phyloP scores from a whole-genome alignment of 2,329 filamentous ascomycete genomes.

The Colletotrichum viniferum region DNA sequence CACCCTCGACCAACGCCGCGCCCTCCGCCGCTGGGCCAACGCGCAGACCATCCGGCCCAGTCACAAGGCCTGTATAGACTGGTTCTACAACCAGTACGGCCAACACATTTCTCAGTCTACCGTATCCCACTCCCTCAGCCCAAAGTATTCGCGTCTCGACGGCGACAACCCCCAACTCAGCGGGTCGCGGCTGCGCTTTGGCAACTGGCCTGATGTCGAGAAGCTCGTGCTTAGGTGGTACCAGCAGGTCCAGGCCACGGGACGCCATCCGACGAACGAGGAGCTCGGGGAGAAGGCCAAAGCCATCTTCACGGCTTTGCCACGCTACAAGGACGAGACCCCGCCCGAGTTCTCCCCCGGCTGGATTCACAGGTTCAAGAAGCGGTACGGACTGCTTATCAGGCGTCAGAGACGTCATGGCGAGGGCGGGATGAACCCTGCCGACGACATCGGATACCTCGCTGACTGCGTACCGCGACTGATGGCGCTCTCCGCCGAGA shows the following conservation, averaged over 20 bases:
- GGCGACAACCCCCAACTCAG: slow-evolving; percentile 63
- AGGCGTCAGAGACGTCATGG: slow-evolving; percentile 59
- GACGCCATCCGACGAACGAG: slow-evolving; percentile 65
- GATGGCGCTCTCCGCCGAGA: slow-evolving; percentile 62
- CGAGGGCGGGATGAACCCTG: slow-evolving; percentile 49
- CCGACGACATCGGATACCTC: slow-evolving; percentile 63
- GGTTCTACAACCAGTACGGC: slow-evolving; percentile 63
- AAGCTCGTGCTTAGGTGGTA: slow-evolving; percentile 62
- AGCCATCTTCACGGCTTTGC: slow-evolving; percentile 60
- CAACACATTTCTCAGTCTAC: slow-evolving; percentile 67
- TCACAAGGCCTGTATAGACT: slow-evolving; percentile 67
- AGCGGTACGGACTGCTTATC: slow-evolving; percentile 63
- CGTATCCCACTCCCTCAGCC: slow-evolving; percentile 65
- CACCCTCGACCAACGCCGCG: slow-evolving; percentile 66
- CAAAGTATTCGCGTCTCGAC: slow-evolving; percentile 66
- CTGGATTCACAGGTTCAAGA: slow-evolving; percentile 70
- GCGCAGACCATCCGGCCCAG: slow-evolving; percentile 60
- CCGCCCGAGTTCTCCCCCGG: slow-evolving; percentile 67
- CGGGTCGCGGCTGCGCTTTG: slow-evolving; percentile 65
- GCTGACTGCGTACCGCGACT: slow-evolving; percentile 64
- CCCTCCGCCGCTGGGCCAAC: slow-evolving; percentile 64
- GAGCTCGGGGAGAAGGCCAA: slow-evolving; percentile 68
- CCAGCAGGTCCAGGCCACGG: slow-evolving; percentile 53
- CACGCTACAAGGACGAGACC: slow-evolving; percentile 64
- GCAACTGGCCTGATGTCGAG: slow-evolving; percentile 69